phyloP scores from a whole-genome alignment of 345 rosid species.

The Balakata baccata region DNA sequence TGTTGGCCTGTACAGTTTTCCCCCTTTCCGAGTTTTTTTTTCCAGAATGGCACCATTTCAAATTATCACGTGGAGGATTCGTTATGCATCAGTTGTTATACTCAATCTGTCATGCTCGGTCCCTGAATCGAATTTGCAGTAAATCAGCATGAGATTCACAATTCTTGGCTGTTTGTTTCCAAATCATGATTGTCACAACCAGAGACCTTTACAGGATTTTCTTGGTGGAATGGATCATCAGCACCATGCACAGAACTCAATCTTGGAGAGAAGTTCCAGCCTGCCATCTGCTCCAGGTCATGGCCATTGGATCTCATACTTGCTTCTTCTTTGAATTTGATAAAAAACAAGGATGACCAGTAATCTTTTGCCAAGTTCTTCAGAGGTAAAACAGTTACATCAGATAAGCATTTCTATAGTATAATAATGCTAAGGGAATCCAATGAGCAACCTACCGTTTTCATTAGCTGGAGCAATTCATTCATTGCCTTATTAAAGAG shows the following conservation, averaged over 20 bases:
- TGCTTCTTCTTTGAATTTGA: constrained; percentile 74
- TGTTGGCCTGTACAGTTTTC: not conserved
- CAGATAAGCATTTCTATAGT: not conserved
- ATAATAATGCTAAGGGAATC: not conserved
- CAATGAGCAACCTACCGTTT: constrained; percentile 43
- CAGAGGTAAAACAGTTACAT: constrained; percentile 9
- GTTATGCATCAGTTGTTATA: not conserved
- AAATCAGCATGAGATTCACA: not conserved
- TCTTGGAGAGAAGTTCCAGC: constrained; percentile 73
- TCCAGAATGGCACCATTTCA: too few species aligned
- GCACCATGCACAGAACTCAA: constrained; percentile 62
- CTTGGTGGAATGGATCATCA: constrained; percentile 83
- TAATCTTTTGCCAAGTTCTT: constrained; percentile 62
- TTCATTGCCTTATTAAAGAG: constrained; percentile 66
- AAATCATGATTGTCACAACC: not conserved
- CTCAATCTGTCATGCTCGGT: too few species aligned
- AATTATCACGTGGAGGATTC: too few species aligned
- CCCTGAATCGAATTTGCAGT: not conserved
- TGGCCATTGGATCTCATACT: constrained; percentile 24
- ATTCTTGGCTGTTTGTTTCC: not conserved
- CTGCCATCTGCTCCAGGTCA: constrained; percentile 45
- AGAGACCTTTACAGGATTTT: constrained; percentile 48
- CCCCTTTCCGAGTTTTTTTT: not conserved
- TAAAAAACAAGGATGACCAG: constrained; percentile 22
- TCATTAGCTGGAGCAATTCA: constrained; percentile 78